Evolutionary conservation across 1,139 yeast species (phyloP).

Genomic region (Nadsonia starkeyi-henricii): DNA sequence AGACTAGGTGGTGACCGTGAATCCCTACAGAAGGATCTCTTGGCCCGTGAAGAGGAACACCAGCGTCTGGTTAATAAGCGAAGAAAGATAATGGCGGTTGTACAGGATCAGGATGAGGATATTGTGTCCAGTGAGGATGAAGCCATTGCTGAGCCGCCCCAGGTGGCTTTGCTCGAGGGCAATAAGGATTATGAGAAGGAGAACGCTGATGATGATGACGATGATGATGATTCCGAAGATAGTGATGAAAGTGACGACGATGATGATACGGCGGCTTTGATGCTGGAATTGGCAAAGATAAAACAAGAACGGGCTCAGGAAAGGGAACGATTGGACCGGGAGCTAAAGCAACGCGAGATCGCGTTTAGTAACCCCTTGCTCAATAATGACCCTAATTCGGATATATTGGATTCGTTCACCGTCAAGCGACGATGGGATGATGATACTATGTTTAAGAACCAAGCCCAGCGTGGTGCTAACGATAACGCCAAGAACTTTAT

Average conservation of each 20-base stretch:
- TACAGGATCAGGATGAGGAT: neutral
- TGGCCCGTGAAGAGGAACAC: conserved; percentile 17
- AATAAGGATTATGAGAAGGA: conserved; percentile 8
- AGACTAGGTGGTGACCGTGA: conserved; percentile 15
- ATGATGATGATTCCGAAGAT: conserved; percentile 14
- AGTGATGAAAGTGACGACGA: conserved; percentile 18
- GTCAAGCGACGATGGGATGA: conserved; percentile 32
- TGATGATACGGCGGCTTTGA: conserved; percentile 26
- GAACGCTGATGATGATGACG: conserved; percentile 14
- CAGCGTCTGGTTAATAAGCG: conserved; percentile 10
- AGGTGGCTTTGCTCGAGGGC: conserved; percentile 6
- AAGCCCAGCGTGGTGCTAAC: conserved; percentile 18
- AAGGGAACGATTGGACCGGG: conserved; percentile 22
- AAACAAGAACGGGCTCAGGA: conserved; percentile 31
- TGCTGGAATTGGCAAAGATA: conserved; percentile 42
- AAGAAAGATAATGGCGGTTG: conserved; percentile 7
- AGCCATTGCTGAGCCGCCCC: neutral
- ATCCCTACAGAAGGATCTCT: conserved; percentile 16
- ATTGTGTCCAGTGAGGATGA: conserved; percentile 4
- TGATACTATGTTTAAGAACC: conserved; percentile 34
- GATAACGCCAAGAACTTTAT: conserved; percentile 29
- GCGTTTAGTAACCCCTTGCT: conserved; percentile 35
- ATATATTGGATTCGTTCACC: conserved; percentile 11
- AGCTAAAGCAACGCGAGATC: conserved; percentile 19
- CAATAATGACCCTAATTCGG: conserved; percentile 10